phyloP scores from a whole-genome alignment of 345 rosid genomes.

The Abelmoschus esculentus region DNA sequence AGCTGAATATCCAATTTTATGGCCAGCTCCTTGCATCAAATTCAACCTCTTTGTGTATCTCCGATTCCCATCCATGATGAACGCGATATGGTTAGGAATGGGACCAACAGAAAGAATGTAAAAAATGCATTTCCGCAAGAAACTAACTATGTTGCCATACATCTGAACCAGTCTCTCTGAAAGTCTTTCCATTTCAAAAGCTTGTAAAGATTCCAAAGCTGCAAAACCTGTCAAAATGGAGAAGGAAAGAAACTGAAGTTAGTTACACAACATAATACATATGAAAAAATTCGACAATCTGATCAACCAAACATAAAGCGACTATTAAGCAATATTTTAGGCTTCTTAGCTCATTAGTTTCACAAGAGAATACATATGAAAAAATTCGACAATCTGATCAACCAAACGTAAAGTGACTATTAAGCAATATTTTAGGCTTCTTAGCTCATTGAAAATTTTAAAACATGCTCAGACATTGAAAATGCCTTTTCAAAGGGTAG shows the following conservation, averaged over 20 bases:
- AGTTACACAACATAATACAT: neutral
- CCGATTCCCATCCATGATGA: slow-evolving; percentile 53
- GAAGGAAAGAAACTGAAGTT: neutral
- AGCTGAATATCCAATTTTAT: slow-evolving; percentile 37
- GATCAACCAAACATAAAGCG: neutral
- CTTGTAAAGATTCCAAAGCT: neutral
- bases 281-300: neutral
- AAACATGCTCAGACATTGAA: too few relatives aligned
- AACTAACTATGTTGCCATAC: neutral
- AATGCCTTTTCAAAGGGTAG: too few relatives aligned
- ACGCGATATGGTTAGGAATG: slow-evolving; percentile 42
- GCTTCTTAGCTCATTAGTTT: neutral
- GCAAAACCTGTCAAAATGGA: neutral
- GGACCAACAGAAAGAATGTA: slow-evolving; percentile 36
- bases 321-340: too few relatives aligned
- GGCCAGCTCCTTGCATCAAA: slow-evolving; percentile 24
- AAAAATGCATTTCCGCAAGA: slow-evolving; percentile 30
- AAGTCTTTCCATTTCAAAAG: slow-evolving; percentile 1
- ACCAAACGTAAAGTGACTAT: neutral
- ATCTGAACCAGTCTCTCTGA: neutral
- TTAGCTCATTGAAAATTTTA: too few relatives aligned
- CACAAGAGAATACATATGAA: neutral
- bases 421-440: too few relatives aligned
- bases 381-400: neutral
- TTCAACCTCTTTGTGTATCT: slow-evolving; percentile 33